A percentile compares a stretch with the other conserved stretches of the same genome.
phyloP scores from a whole-genome alignment of 164 flowering plant species.

The Annona cherimola region DNA sequence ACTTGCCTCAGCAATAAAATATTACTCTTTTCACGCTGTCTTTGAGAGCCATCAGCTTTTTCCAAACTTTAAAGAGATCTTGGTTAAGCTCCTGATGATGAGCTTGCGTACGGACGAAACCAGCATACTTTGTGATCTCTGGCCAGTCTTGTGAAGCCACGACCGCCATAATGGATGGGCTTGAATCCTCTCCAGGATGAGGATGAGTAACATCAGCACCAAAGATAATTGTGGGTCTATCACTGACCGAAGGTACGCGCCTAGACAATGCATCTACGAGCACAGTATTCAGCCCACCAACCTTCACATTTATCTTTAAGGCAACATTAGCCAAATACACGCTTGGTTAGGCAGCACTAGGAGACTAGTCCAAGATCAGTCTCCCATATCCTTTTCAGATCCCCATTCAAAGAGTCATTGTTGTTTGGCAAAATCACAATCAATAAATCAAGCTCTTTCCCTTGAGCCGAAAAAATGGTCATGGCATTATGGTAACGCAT shows the following conservation, averaged over 20 bases:
- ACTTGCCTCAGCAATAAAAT: constrained; percentile 36
- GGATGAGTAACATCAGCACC: constrained; percentile 75
- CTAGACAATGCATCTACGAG: constrained; percentile 33
- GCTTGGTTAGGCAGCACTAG: constrained; percentile 89
- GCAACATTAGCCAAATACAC: constrained; percentile 78
- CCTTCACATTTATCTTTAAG: constrained; percentile 85
- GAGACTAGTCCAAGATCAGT: constrained; percentile 90
- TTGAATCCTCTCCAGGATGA: constrained; percentile 46
- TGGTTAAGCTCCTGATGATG: constrained; percentile 32
- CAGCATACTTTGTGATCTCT: constrained; percentile 24
- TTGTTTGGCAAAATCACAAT: constrained; percentile 70
- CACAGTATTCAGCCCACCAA: constrained; percentile 52
- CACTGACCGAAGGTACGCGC: constrained; percentile 34
- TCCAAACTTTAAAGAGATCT: constrained; percentile 27
- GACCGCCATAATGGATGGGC: constrained; percentile 62
- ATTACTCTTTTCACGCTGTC: constrained; percentile 26
- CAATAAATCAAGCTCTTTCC: constrained; percentile 67
- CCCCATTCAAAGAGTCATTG: constrained; percentile 80
- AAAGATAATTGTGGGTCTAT: constrained; percentile 47
- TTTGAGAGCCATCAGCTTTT: constrained; percentile 39
- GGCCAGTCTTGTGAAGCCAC: constrained; percentile 33
- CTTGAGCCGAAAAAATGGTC: constrained; percentile 44
- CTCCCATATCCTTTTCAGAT: constrained; percentile 90
- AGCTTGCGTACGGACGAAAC: constrained; percentile 30
- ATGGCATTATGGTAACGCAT: constrained; percentile 52